Evolutionary conservation across 176 grass and related monocot genomes (phyloP).

Genomic region (Zoysia pacifica): DNA sequence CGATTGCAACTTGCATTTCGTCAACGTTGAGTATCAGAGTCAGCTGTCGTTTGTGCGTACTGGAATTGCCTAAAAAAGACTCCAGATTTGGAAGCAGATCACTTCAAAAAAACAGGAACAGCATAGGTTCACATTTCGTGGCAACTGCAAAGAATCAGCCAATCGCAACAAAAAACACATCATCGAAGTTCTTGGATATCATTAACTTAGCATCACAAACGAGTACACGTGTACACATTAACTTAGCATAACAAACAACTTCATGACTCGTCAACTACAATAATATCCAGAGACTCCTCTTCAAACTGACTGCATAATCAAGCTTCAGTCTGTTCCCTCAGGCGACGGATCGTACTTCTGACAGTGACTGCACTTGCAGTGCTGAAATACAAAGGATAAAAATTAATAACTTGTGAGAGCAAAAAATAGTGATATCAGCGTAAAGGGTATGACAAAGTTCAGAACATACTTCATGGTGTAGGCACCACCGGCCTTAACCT

Average conservation of each 20-base stretch:
- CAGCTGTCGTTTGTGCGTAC: no score
- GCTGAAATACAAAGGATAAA: constrained; percentile 43
- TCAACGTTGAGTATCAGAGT: no score
- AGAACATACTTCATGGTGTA: constrained; percentile 78
- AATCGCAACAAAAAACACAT: not conserved
- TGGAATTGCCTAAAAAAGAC: no score
- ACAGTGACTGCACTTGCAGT: constrained; percentile 78
- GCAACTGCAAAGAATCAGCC: not conserved
- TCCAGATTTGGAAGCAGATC: no score
- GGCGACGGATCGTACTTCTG: constrained; percentile 72
- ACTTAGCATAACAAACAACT: not conserved
- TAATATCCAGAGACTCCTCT: constrained; percentile 21
- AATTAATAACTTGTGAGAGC: not conserved
- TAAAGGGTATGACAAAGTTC: not conserved
- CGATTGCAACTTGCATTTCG: no score
- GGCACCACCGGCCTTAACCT: constrained; percentile 79
- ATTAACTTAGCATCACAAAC: constrained; percentile 24
- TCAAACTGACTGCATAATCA: constrained; percentile 28
- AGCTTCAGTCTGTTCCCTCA: constrained; percentile 79
- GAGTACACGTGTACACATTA: not conserved
- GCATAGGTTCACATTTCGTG: not conserved
- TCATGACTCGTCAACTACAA: constrained; percentile 37
- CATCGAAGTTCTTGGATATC: not conserved
- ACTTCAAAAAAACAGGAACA: no score
- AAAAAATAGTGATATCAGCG: not conserved